Percentiles rank a stretch among this genome's conserved stretches.
These are phyloP conservation scores for Elymus sibiricus DNA, from an alignment of 176 grass and related monocot species.

Conservation along the genomic window DNA sequence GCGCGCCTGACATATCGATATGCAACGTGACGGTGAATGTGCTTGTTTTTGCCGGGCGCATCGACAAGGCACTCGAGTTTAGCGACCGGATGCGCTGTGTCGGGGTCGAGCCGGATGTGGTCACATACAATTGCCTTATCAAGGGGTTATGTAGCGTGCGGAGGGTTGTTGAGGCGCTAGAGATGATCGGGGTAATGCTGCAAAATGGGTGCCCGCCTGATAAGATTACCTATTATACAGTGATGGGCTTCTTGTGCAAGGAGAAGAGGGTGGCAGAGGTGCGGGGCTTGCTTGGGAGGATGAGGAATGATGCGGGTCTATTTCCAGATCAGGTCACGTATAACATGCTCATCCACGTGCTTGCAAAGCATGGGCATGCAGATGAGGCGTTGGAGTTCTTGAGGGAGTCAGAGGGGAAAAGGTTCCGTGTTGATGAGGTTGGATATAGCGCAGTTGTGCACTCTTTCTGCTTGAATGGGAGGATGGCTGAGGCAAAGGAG, in stretches of 20 bases:
- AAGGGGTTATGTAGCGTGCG: conserved; percentile 68
- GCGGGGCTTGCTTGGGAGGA: conserved; percentile 50
- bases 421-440: conserved; percentile 69
- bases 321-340: conserved; percentile 86
- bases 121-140: conserved; percentile 81
- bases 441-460: conserved; percentile 79
- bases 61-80: conserved; percentile 71
- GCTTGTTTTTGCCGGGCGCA: conserved; percentile 58
- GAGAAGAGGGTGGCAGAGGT: conserved; percentile 71
- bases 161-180: conserved; percentile 48
- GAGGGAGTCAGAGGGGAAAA: conserved; percentile 67
- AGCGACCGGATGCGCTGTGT: conserved; percentile 59
- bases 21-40: conserved; percentile 74
- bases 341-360: conserved; percentile 68
- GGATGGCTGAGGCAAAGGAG: conserved; percentile 75
- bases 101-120: conserved; percentile 42
- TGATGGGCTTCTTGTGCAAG: conserved; percentile 83
- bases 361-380: conserved; percentile 83
- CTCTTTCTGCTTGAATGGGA: conserved; percentile 68
- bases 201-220: conserved; percentile 57
- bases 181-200: conserved; percentile 65
- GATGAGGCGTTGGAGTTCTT: conserved; percentile 79
- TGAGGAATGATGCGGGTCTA: conserved; percentile 60
- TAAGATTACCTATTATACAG: conserved; percentile 90
- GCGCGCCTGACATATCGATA: conserved; percentile 53